Base-by-base conservation (phyloP, 768 basidiomycete genomes). In the Tulasnella sp. region DNA sequence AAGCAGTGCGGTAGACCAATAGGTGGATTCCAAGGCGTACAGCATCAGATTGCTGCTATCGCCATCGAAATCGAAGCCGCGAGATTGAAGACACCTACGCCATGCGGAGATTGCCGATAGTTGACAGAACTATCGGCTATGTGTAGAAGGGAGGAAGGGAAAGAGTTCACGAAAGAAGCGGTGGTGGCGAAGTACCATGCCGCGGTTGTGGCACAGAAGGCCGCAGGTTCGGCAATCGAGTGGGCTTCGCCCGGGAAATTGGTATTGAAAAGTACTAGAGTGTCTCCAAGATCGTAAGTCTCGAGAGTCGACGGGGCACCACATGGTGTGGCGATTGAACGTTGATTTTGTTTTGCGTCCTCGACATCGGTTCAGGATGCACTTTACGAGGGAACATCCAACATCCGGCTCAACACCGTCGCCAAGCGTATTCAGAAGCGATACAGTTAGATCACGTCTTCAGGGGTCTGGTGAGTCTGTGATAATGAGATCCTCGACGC, bases 111-210 rank as follows among this genome's bases (percentile, higher is more conserved):
- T n/a, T n/a, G 98, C 97, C 65, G 94, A 94, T 19, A 94, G 96
- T 37, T 76, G 94, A 29, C 77, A 89, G 53, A 71, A 67, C 37
- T 39, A 39, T 12, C 19, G 12, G 19, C 17, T n/a, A 19, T 11
- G 14, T 48, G 2, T 29, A 66, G 61, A 46, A 93, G 94, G 76
- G 94, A 96, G 69, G 86, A 92, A 68, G 90, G 91, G 7, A 74
- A 75, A 65, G 65, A 71, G 25, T 99, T 98, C 69, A 82, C 83
- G 27, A 89, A 87, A 70, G 88, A 97, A 70, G 94, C 96, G 9
- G 96, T 96, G 1, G 96, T 97, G 88, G 96, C 96, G 49, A 99
- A 99, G 70, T 93, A 86, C 66, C 89, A 82, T 76, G 78, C 84
- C 21, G 90, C 89, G 59, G 77, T 85, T 19, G 80, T 99, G 5